Conservation (phyloP, 495 filamentous ascomycete genomes). For the Aspergillus nidulans region DNA sequence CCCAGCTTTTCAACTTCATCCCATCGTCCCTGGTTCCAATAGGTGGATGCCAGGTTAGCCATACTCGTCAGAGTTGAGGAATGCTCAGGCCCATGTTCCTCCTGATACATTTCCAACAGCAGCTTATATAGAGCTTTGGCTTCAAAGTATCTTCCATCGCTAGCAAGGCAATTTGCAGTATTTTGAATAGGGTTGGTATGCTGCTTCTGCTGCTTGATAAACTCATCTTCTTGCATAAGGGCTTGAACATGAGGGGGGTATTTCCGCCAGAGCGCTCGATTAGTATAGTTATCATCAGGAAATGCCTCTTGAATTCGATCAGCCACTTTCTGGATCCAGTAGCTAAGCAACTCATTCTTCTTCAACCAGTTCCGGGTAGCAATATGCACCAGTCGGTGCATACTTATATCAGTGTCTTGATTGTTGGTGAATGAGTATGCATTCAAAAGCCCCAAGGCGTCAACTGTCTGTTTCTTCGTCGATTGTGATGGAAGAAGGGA, state of each 20-base stretch:
- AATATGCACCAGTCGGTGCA: constrained; percentile 23
- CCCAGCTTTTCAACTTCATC: neutral
- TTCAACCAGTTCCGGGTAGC: constrained; percentile 20
- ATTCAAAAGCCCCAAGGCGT: constrained; percentile 19
- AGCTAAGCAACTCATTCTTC: neutral
- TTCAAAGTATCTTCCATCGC: neutral
- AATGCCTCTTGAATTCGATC: neutral
- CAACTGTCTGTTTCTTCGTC: neutral
- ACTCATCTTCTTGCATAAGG: no score
- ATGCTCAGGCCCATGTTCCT: neutral
- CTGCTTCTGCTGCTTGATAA: no score
- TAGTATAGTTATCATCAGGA: neutral
- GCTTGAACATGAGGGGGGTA: neutral
- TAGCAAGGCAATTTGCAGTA: neutral
- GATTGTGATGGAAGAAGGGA: constrained; percentile 19
- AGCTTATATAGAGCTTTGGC: neutral
- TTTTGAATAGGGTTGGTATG: no score
- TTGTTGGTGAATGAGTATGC: constrained; percentile 19
- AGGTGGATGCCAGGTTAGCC: neutral
- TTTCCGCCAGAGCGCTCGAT: neutral
- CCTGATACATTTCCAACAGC: no score
- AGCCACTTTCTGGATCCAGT: neutral
- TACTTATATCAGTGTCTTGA: neutral
- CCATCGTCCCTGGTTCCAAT: neutral
- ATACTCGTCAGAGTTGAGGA: neutral